Percentiles rank a stretch among this genome's conserved stretches.
phyloP scores from a whole-genome alignment of 805 yeast species.

The Candida suzukii region DNA sequence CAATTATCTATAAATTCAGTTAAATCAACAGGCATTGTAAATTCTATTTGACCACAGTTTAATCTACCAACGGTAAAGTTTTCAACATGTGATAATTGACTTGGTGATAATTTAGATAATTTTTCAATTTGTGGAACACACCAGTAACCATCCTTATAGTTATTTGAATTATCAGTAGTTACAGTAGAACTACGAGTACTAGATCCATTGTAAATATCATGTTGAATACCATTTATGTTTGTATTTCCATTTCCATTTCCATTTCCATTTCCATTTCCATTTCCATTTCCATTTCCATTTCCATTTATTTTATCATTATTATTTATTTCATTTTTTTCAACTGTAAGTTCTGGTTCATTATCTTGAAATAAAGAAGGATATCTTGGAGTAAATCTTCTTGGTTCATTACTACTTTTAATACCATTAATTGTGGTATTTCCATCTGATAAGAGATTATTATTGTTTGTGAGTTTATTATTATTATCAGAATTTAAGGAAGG shows the following conservation, averaged over 20 bases:
- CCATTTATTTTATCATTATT: neutral
- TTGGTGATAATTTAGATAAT: conserved; percentile 33
- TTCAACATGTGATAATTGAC: conserved; percentile 47
- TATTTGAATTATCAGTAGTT: neutral
- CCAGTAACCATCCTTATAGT: conserved; percentile 48
- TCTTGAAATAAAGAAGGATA: neutral
- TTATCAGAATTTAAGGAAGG: neutral
- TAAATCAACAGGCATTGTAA: conserved; percentile 62
- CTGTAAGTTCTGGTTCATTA: neutral
- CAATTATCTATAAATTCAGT: conserved; percentile 40
- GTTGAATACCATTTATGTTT: too few species aligned
- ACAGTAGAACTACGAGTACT: too few species aligned
- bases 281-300: too few species aligned
- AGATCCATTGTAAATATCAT: too few species aligned
- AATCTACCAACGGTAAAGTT: conserved; percentile 64
- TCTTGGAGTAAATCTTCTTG: conserved; percentile 8
- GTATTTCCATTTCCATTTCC: too few species aligned
- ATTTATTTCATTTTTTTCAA: neutral
- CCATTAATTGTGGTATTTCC: neutral
- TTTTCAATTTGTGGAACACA: conserved; percentile 57
- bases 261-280: too few species aligned
- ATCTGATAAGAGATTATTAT: neutral
- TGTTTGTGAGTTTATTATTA: neutral
- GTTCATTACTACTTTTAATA: neutral
- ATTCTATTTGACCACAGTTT: conserved; percentile 63